phyloP scores from a whole-genome alignment of 2,329 filamentous ascomycete species.

The Penicillium sp. region DNA sequence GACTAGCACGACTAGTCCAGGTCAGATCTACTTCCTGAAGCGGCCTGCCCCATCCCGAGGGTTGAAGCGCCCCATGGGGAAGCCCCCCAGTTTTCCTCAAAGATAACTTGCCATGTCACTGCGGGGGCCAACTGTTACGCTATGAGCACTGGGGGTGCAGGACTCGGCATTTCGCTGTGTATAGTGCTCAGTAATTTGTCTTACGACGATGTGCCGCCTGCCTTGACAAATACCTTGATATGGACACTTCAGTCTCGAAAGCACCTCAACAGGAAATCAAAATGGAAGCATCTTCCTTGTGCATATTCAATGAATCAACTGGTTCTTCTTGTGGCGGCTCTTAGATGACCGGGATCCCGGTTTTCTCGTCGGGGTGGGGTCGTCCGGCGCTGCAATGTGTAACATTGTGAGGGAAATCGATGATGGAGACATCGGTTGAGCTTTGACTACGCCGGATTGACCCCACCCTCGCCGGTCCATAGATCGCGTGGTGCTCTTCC shows the following conservation, averaged over 20 bases:
- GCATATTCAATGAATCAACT: too few species aligned
- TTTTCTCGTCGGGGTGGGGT: background rate
- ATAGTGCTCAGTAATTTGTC: background rate
- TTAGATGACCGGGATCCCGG: background rate
- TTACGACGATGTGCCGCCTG: background rate
- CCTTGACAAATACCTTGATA: background rate
- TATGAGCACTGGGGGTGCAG: background rate
- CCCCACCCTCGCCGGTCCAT: background rate
- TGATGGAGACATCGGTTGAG: background rate
- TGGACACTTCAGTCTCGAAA: too few species aligned
- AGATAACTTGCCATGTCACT: background rate
- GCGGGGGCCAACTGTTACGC: background rate
- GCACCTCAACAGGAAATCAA: too few species aligned
- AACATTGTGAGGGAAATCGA: background rate
- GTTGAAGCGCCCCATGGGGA: constrained; percentile 16
- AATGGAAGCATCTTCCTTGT: too few species aligned
- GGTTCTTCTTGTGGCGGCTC: background rate
- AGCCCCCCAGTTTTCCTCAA: background rate
- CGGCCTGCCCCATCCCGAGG: constrained; percentile 10
- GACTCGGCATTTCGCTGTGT: background rate
- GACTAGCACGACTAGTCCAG: background rate
- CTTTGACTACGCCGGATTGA: background rate
- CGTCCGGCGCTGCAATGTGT: background rate
- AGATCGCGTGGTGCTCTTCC: background rate
- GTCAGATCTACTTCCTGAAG: constrained; percentile 20